phyloP scores from a whole-genome alignment of 345 rosid genomes.

The Nasturtium officinale region DNA sequence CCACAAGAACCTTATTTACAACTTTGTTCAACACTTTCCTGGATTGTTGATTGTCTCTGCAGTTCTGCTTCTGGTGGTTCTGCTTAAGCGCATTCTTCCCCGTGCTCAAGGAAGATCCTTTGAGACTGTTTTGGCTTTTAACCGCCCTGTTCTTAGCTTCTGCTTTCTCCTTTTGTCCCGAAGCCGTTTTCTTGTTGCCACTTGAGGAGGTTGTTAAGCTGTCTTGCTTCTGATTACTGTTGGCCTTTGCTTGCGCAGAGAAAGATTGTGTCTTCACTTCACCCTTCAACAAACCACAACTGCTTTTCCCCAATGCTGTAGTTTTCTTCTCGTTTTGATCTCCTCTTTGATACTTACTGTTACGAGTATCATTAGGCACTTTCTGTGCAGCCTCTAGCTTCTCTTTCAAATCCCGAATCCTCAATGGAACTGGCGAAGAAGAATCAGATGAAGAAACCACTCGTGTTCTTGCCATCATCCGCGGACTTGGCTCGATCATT shows the following conservation, averaged over 20 bases:
- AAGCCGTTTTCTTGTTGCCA: conserved; percentile 34
- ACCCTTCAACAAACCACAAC: conserved; percentile 50
- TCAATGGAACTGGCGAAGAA: conserved; percentile 67
- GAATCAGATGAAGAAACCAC: conserved; percentile 59
- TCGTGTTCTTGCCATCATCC: conserved; percentile 52
- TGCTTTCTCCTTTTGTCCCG: conserved; percentile 51
- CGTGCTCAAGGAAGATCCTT: conserved; percentile 57
- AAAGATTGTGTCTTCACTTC: conserved; percentile 78
- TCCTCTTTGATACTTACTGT: conserved; percentile 44
- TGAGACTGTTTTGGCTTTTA: conserved; percentile 60
- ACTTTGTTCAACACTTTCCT: conserved; percentile 51
- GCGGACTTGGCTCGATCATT: conserved; percentile 70
- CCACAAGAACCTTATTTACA: conserved; percentile 49
- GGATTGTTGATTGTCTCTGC: conserved; percentile 51
- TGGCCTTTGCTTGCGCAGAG: conserved; percentile 87
- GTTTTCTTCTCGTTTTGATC: conserved; percentile 33
- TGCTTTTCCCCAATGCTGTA: conserved; percentile 54
- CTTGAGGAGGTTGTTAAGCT: conserved; percentile 45
- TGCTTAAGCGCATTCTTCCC: conserved; percentile 69
- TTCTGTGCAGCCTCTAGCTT: conserved; percentile 69
- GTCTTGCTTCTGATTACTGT: conserved; percentile 71
- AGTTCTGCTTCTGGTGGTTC: conserved; percentile 90
- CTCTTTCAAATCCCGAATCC: conserved; percentile 65
- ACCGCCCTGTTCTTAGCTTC: conserved; percentile 60
- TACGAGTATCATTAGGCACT: conserved; percentile 30